Conservation (phyloP, 2,329 filamentous ascomycete species). For the Penicillium nordicum region DNA sequence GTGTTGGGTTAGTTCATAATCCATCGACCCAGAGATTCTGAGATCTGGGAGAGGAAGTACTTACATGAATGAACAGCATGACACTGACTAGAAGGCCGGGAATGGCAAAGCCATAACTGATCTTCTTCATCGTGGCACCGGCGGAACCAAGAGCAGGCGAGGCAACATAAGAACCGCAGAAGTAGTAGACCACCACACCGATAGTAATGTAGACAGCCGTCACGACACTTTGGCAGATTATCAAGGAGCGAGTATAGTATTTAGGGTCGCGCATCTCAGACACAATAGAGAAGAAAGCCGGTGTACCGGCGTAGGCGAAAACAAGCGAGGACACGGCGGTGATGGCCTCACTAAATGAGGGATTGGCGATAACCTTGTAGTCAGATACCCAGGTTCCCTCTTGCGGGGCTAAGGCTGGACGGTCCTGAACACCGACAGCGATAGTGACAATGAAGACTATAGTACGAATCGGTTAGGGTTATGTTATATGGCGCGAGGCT, state of each 20-base stretch:
- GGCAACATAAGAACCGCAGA: slow-evolving; percentile 44
- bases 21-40: no score
- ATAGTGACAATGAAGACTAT: slow-evolving; percentile 25
- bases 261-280: slow-evolving; percentile 36
- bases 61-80: slow-evolving; percentile 20
- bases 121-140: slow-evolving; percentile 41
- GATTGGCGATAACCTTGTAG: slow-evolving; percentile 22
- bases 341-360: slow-evolving; percentile 24
- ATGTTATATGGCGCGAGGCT: neutral
- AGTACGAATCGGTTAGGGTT: neutral
- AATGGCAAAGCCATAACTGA: slow-evolving; percentile 40
- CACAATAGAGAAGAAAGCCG: slow-evolving; percentile 33
- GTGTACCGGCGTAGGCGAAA: slow-evolving; percentile 21
- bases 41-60: neutral
- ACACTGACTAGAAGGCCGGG: slow-evolving; percentile 27
- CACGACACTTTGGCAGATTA: slow-evolving; percentile 31
- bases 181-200: slow-evolving; percentile 44
- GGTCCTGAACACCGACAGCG: slow-evolving; percentile 33
- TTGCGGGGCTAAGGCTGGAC: slow-evolving; percentile 33
- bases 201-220: slow-evolving; percentile 33
- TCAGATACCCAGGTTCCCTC: slow-evolving; percentile 27
- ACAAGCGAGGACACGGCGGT: slow-evolving; percentile 22
- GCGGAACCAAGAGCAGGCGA: slow-evolving; percentile 47
- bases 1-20: neutral
- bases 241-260: slow-evolving; percentile 30